Evolutionary conservation across 192 early-diverging fungal species (phyloP), one percentile per base, ranked within the genome.

Genomic region (Phlyctochytrium arcticum): DNA sequence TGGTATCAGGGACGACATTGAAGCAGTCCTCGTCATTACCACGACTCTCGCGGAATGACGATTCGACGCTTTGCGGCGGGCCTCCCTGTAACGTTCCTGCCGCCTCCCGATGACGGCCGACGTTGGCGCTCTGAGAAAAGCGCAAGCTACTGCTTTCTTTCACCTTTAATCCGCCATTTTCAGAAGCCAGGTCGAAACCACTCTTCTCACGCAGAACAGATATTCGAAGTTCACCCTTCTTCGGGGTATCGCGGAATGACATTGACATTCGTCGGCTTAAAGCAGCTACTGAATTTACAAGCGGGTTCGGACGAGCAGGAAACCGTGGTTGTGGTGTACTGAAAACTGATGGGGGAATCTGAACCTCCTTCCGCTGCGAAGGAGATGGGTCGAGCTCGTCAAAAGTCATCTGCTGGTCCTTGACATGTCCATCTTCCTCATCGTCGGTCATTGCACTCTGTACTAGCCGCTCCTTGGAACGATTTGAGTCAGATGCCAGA

Each of bases 351-450:
- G 55, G 24, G 27, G 55, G 17, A 12, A 48, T 46, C 27, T 17
- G 15, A 10, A 36, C 42, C 2, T 47, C 19, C 5, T 0, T 47
- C 44, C 23, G 15, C 42, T 12, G 12, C n/a, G 19, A 2, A 15
- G 58, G 15, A 34, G 10, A 12, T 12, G 17, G 15, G 8, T 31
- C 61, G 23, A 63, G 61, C 31, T 63, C 61, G 17, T 63, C 61
- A 5, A 63, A 35, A 26, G 61, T 63, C 61, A 63, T 63, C 36
- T 35, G 35, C 0, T 23, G 10, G 50, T 63, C 61, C 15, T 17
- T 23, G 5, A 30, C 6, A 7, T 23, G 19, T 7, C 17, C 39
- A 33, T 27, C 33, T 48, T 6, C 44, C 21, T 21, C 44, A 42
- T 6, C 19, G 5, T 39, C 57, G 5, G 29, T 10, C 47, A 54